Evolutionary conservation across 2,329 filamentous ascomycete species (phyloP), one percentile per base, ranked within the genome.

Genomic region (Neopestalotiopsis clavispora): DNA sequence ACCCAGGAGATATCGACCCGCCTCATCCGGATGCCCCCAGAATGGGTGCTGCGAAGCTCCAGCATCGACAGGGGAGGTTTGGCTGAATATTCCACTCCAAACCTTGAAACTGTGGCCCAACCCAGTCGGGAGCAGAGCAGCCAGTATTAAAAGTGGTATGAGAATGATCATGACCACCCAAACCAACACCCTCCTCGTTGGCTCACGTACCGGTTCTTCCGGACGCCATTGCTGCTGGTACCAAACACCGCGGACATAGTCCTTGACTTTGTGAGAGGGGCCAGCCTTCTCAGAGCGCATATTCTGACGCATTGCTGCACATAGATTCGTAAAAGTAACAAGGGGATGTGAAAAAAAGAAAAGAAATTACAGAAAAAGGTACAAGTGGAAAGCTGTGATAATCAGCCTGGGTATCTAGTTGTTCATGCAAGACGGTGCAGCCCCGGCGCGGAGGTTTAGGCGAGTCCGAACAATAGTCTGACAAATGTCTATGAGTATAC

Each of bases 1-100:
- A 20, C 87, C 87, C 60, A 89, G 75, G 42, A 88, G 80, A 70
- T 88, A 89, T 69, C 78, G 79, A 69, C 83, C 81, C n/a, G 68
- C 71, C 17, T 30, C 56, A 12, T 40, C 17, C 52, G n/a, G 17
- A 3, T 58, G 65, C 23, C 2, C 45, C 20, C 56, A 40, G 6
- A 40, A 32, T 4, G 14, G 56, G 17, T 34, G 23, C 10, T 62
- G 66, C 20, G 30, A 14, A 23, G 20, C 38, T 4, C 17, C 10
- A 9, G 49, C 40, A 17, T 60, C 45, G 34, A 14, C 63, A 28
- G 45, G 14, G 23, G 20, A 40, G n/a, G 67, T 30, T 12, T 60
- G 34, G 57, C 45, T 49, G 10, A n/a, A 65, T 14, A 66, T 12
- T 20, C 38, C 30, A 58, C 2, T 52, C 68, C 68, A 69, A 14